Evolutionary conservation across 331 rosid genomes (phyloP), one percentile per base, ranked within the genome.

Genomic region (Stylosanthes scabra): DNA sequence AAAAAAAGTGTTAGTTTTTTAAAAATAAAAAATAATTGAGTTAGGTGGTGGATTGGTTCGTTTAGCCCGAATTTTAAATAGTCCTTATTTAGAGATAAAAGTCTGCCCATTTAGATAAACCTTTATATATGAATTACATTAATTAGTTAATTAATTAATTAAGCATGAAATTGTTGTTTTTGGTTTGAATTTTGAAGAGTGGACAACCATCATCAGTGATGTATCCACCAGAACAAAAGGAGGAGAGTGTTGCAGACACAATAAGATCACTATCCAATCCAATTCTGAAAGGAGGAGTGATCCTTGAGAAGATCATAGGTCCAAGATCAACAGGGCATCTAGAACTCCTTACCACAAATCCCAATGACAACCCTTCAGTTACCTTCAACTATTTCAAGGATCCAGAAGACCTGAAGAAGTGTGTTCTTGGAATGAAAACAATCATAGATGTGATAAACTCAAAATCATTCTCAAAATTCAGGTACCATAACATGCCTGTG

Each of bases 361-460:
- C 93, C 8, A 76, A 71, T 56, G 86, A 82, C 73, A 91, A 90
- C 12, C 88, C 97, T 2, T 50, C 65, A 60, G 90, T 89, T 56
- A 89, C 87, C 29, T 91, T 91, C 7, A 91, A 89, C 83, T 87
- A 89, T 70, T 91, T 87, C 81, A 74, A 89, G 62, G 96, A 89
- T 40, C 90, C 85, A 74, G 83, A 86, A 49, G 93, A 91, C 72
- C 66, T 87, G 7, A 72, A 59, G 54, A 80, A 46, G 77, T 89
- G 89, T 70, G 89, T 88, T 44, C 68, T 82, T 78, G 92, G 98
- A 28, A 83, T 90, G 94, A 84, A 56, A 62, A 86, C 87, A 29
- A 59, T 92, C 27, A 88, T 85, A 67, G 44, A 71, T 13, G 87
- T 92, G 10, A 75, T 92, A 59, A 78, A 88, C 56, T 84, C 95